Base-by-base conservation (phyloP, 164 flowering plant species). In the Saururus chinensis region DNA sequence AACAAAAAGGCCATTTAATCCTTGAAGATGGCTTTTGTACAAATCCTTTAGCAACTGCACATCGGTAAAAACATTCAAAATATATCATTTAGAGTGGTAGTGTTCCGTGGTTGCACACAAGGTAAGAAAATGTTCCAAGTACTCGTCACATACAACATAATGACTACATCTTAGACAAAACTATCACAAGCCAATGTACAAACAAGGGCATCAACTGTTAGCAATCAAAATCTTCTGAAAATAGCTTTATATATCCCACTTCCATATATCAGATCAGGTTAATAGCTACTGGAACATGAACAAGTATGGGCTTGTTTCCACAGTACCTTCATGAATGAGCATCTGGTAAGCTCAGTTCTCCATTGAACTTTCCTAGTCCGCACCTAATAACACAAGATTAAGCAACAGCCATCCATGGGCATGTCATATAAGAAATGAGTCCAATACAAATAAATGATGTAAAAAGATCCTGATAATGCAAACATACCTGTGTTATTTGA, bases 271-370 rank as follows among this genome's bases (percentile, higher is more conserved):
- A 30, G 37, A 30, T 30, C 37, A n/a, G n/a, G 37, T 2, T 30
- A 30, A 30, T 30, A 30, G 37, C 2, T 30, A 30, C 37, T 30
- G 37, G 37, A 30, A 30, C 37, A 30, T 30, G 37, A 6, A 30
- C 37, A 30, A 30, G 6, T 30, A 30, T 30, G 37, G 37, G 37
- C 37, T 30, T 30, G 37, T 30, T 30, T 2, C 37, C 37, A 30
- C 37, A 56, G 68, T 73, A 86, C 95, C 97, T 81, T 81, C 59
- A 81, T 55, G 60, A 84, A 75, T 49, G 77, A 68, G 68, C 86
- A 80, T 71, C 71, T 78, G n/a, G 65, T 59, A 64, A 60, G 51
- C 54, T 64, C 63, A 56, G 60, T 25, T 64, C 71, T 74, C 64
- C 70, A 69, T 63, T 54, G 78, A 68, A 66, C 77, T 42, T 75